Evolutionary conservation across 257 asterid species (phyloP).

Genomic region (Anisodus acutangulus): DNA sequence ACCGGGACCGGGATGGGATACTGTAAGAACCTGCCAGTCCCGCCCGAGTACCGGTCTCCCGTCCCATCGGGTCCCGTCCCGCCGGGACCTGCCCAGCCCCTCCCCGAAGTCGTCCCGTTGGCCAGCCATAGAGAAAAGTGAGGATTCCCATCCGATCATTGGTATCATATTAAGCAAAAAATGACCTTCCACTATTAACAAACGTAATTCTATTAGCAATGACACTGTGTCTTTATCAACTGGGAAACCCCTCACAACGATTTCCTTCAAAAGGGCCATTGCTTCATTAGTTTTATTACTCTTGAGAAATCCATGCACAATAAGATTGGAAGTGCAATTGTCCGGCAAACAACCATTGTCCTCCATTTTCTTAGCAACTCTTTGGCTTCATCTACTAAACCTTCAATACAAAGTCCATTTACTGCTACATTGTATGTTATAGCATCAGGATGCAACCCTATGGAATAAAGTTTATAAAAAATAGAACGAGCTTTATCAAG

Average conservation of each 20-base stretch:
- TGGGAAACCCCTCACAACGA: conserved; percentile 29
- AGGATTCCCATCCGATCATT: too few species aligned
- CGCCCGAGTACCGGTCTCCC: too few species aligned
- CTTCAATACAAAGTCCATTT: conserved; percentile 38
- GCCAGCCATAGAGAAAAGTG: too few species aligned
- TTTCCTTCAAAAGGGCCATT: conserved; percentile 34
- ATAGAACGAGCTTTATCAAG: conserved; percentile 34
- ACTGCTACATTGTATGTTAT: conserved; percentile 37
- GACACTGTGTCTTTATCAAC: conserved; percentile 22
- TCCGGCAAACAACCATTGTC: conserved; percentile 32
- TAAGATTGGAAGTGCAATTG: conserved; percentile 34
- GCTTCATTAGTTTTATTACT: conserved; percentile 34
- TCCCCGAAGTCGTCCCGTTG: too few species aligned
- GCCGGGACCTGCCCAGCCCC: too few species aligned
- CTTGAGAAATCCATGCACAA: conserved; percentile 27
- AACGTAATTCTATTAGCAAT: conserved; percentile 22
- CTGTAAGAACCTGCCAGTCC: too few species aligned
- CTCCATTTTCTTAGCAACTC: conserved; percentile 36
- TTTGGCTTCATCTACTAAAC: conserved; percentile 39
- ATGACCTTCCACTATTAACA: conserved; percentile 24
- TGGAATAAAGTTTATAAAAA: conserved; percentile 33
- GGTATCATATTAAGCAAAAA: conserved; percentile 29
- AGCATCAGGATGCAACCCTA: conserved; percentile 38
- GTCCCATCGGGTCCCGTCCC: too few species aligned
- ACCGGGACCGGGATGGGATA: too few species aligned